Percentiles rank a stretch among this genome's conserved stretches.
Conservation (phyloP, 106 monocot genomes). For the Gastrodia elata region DNA sequence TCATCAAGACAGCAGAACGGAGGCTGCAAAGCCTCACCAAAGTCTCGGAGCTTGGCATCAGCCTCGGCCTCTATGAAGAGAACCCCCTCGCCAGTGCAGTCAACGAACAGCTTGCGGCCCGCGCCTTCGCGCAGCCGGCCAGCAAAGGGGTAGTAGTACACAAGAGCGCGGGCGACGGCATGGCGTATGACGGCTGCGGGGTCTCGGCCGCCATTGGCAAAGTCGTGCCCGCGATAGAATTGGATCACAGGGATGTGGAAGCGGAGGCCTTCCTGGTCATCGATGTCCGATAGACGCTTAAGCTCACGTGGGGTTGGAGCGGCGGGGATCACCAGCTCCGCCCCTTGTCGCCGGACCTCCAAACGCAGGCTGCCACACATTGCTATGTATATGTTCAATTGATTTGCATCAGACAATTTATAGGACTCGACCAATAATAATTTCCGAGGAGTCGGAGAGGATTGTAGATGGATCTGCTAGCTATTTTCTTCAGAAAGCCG, state of each 20-base stretch:
- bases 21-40: conserved; percentile 45
- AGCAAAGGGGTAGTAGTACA: conserved; percentile 66
- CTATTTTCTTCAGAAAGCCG: too few relatives aligned
- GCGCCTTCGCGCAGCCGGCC: conserved; percentile 35
- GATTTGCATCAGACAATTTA: too few relatives aligned
- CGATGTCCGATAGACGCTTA: conserved; percentile 35
- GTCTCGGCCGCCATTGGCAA: neutral
- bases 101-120: conserved; percentile 45
- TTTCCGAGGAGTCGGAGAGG: too few relatives aligned
- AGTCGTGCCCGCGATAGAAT: conserved; percentile 21
- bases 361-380: too few relatives aligned
- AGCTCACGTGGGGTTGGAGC: conserved; percentile 26
- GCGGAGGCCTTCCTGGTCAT: conserved; percentile 36
- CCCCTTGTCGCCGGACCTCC: conserved; percentile 16
- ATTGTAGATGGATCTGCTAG: too few relatives aligned
- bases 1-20: conserved; percentile 54
- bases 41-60: conserved; percentile 40
- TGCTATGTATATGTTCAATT: too few relatives aligned
- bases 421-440: too few relatives aligned
- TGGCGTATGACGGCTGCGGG: conserved; percentile 37
- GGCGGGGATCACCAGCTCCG: conserved; percentile 26
- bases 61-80: conserved; percentile 74
- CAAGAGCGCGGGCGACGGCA: conserved; percentile 40
- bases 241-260: conserved; percentile 33
- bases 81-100: conserved; percentile 72